These are phyloP conservation scores for Pseudogymnoascus sp. DNA, from an alignment of 2,329 filamentous ascomycete species.

Conservation along the genomic window DNA sequence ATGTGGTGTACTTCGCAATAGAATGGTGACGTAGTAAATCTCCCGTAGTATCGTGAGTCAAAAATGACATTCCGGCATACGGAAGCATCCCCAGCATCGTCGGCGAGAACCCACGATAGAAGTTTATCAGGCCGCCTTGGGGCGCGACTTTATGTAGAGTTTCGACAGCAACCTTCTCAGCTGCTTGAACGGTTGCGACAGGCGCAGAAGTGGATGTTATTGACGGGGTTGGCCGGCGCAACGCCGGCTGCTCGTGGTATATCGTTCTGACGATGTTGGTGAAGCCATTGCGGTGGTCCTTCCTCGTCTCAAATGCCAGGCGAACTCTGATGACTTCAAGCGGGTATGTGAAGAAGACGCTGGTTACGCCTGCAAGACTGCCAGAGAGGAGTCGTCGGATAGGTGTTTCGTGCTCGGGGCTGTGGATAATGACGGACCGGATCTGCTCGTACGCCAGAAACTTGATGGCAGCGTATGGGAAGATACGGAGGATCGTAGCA, in stretches of 20 bases:
- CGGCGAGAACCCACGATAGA: conserved; percentile 87
- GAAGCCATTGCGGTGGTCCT: conserved; percentile 59
- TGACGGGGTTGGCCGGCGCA: conserved; percentile 27
- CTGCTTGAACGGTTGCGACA: conserved; percentile 30
- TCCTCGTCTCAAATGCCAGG: conserved; percentile 86
- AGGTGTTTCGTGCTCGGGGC: conserved; percentile 67
- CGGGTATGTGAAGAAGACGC: conserved; percentile 93
- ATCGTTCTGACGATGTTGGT: conserved; percentile 75
- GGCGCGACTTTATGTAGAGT: conserved; percentile 46
- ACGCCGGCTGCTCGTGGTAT: conserved; percentile 59
- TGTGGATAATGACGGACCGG: conserved; percentile 65
- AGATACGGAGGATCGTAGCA: conserved; percentile 86
- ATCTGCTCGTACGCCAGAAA: conserved; percentile 98
- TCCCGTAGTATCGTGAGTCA: conserved; percentile 85
- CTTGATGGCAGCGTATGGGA: conserved; percentile 95
- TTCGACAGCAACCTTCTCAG: conserved; percentile 31
- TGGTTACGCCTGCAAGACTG: conserved; percentile 72
- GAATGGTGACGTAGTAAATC: conserved; percentile 67
- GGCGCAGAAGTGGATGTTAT: conserved; percentile 17
- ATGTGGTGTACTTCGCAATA: conserved; percentile 64
- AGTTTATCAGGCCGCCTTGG: conserved; percentile 68
- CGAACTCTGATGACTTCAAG: conserved; percentile 88
- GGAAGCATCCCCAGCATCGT: conserved; percentile 92
- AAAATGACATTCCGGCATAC: conserved; percentile 90
- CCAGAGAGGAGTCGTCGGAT: conserved; percentile 66